Evolutionary conservation across 176 grass and related monocot genomes (phyloP).

Genomic region (Zizania latifolia): DNA sequence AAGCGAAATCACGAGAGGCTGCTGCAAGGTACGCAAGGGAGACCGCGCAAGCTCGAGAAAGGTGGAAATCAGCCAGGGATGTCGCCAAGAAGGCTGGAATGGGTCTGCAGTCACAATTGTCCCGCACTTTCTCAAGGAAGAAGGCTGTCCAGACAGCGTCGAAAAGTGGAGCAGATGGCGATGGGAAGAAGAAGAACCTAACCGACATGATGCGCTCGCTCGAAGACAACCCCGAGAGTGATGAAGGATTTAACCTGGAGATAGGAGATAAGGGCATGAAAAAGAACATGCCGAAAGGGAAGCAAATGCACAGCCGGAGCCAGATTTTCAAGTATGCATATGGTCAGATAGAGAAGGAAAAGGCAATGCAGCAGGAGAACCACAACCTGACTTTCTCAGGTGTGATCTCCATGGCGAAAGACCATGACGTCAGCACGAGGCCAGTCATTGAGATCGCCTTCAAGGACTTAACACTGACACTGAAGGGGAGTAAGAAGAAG

Average conservation of each 20-base stretch:
- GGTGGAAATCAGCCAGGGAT: constrained; percentile 79
- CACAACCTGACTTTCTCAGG: constrained; percentile 88
- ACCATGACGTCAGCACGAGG: constrained; percentile 53
- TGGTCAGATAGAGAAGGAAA: constrained; percentile 97
- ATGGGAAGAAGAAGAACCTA: constrained; percentile 45
- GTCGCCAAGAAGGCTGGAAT: constrained; percentile 71
- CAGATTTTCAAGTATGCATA: constrained; percentile 98
- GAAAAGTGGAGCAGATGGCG: constrained; percentile 25
- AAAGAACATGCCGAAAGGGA: constrained; percentile 62
- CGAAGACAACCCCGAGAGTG: constrained; percentile 55
- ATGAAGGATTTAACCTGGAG: constrained; percentile 62
- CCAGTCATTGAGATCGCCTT: constrained; percentile 73
- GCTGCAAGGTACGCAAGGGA: constrained; percentile 71
- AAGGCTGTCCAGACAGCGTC: constrained; percentile 28
- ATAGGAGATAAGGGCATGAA: constrained; percentile 65
- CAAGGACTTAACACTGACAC: constrained; percentile 70
- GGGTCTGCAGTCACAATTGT: constrained; percentile 60
- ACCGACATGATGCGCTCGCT: constrained; percentile 57
- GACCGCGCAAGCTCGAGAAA: constrained; percentile 66
- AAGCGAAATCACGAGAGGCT: constrained; percentile 93
- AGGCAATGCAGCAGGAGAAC: constrained; percentile 88
- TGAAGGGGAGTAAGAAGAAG: constrained; percentile 87
- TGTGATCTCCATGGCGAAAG: constrained; percentile 82
- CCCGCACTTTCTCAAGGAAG: constrained; percentile 79
- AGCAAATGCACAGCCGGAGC: constrained; percentile 72